Conservation (phyloP, 345 rosid species). For the Isatis tinctoria region DNA sequence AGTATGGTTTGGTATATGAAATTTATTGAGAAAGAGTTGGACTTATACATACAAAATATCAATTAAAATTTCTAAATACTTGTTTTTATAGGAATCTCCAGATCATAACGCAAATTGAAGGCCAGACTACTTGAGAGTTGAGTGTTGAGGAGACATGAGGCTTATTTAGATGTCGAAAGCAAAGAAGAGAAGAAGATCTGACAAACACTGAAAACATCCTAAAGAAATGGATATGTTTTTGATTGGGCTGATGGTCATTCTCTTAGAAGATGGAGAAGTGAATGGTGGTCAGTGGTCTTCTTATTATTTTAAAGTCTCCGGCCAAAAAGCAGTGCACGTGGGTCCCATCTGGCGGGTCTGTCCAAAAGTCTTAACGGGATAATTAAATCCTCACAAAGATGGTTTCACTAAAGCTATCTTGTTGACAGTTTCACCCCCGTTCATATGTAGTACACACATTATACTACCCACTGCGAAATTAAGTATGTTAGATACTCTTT, state of each 20-base stretch:
- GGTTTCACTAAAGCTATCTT: not conserved
- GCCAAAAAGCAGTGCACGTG: not conserved
- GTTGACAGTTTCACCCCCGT: not conserved
- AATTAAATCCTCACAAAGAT: not conserved
- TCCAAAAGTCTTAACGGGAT: not conserved
- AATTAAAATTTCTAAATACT: too few relatives aligned
- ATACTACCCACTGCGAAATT: not conserved
- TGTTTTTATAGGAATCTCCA: too few relatives aligned
- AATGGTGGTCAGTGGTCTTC: not conserved
- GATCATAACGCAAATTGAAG: too few relatives aligned
- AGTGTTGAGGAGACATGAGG: too few relatives aligned
- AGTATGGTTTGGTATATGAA: too few relatives aligned
- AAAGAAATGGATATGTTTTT: not conserved
- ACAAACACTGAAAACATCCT: not conserved
- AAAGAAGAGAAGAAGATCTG: not conserved
- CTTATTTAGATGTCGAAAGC: not conserved
- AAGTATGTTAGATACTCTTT: not conserved
- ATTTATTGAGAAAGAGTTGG: too few relatives aligned
- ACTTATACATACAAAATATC: too few relatives aligned
- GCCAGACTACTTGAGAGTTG: too few relatives aligned
- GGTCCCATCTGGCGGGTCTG: constrained; percentile 20
- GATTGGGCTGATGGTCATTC: too few relatives aligned
- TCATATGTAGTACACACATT: not conserved
- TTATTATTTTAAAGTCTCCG: not conserved
- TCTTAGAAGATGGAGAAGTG: not conserved